Evolutionary conservation across 1,284 basidiomycete species (phyloP).

Genomic region (Moesziomyces aphidis): DNA sequence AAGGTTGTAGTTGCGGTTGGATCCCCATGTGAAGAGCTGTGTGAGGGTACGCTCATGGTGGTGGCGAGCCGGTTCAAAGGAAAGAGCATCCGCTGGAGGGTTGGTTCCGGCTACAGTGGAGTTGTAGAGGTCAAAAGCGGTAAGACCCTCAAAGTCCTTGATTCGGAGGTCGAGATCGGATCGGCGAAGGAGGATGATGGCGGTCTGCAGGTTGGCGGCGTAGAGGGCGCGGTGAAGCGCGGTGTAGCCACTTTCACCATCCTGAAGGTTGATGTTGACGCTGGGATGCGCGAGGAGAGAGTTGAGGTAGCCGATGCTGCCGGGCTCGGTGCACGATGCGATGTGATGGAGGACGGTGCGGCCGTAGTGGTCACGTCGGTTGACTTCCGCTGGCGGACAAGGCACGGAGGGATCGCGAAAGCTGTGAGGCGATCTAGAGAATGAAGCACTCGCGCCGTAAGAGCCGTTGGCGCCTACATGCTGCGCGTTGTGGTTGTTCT

Average conservation of each 20-base stretch:
- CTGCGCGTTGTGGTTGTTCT: constrained; percentile 12
- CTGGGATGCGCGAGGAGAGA: constrained; percentile 82
- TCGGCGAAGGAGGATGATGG: constrained; percentile 80
- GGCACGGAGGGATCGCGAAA: constrained; percentile 44
- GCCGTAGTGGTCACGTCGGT: constrained; percentile 78
- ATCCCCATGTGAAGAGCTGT: constrained; percentile 90
- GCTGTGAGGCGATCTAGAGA: constrained; percentile 46
- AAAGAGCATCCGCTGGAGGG: constrained; percentile 40
- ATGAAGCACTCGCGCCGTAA: constrained; percentile 10
- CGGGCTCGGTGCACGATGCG: constrained; percentile 75
- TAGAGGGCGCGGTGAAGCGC: constrained; percentile 92
- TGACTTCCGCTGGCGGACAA: constrained; percentile 73
- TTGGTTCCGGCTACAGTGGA: constrained; percentile 63
- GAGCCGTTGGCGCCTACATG: constrained; percentile 22
- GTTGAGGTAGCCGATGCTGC: constrained; percentile 81
- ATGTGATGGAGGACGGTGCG: constrained; percentile 85
- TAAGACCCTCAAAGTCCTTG: constrained; percentile 91
- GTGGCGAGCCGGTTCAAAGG: constrained; percentile 17
- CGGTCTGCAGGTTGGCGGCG: constrained; percentile 82
- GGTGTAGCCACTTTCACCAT: constrained; percentile 79
- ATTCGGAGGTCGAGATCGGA: constrained; percentile 79
- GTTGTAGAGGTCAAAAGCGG: constrained; percentile 93
- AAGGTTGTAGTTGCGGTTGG: constrained; percentile 77
- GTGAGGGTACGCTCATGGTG: constrained; percentile 37
- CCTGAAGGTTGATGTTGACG: constrained; percentile 84